Conservation (phyloP, 495 filamentous ascomycete species). For the Aspergillus sclerotiicarbonarius region DNA sequence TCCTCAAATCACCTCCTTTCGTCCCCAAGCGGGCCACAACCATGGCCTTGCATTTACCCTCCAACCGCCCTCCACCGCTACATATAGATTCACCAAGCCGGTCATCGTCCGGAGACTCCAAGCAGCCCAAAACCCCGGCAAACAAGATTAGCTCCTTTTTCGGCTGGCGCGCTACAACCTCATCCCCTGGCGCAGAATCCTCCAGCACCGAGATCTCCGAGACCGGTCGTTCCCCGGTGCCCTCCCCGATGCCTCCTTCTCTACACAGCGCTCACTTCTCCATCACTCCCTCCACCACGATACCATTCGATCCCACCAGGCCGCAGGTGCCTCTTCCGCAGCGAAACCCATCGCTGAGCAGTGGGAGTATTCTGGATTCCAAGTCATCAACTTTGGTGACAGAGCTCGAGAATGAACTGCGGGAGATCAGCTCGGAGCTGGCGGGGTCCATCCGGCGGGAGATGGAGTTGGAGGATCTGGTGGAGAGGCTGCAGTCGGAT, state of each 20-base stretch:
- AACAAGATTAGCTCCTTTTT: constrained; percentile 68
- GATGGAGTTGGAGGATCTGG: constrained; percentile 93
- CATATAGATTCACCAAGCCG: constrained; percentile 37
- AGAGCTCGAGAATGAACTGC: constrained; percentile 91
- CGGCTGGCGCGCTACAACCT: constrained; percentile 56
- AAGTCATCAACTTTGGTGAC: constrained; percentile 52
- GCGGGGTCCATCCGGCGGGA: constrained; percentile 90
- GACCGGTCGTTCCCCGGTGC: constrained; percentile 54
- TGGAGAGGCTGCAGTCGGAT: constrained; percentile 81
- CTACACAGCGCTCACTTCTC: constrained; percentile 41
- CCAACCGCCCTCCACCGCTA: constrained; percentile 38
- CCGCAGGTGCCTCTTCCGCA: constrained; percentile 40
- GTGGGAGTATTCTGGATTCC: constrained; percentile 41
- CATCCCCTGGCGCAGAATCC: constrained; percentile 58
- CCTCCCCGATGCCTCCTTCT: constrained; percentile 55
- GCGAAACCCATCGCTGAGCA: constrained; percentile 35
- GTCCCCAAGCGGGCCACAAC: constrained; percentile 39
- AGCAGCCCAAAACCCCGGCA: constrained; percentile 58
- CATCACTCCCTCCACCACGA: constrained; percentile 30
- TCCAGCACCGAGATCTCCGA: constrained; percentile 66
- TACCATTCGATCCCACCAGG: constrained; percentile 44
- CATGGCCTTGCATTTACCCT: constrained; percentile 43
- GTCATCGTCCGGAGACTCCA: constrained; percentile 33
- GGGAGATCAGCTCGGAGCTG: constrained; percentile 87
- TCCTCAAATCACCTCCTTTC: constrained; percentile 39